phyloP scores from a whole-genome alignment of 208 protist species.

The Strigomonas culicis region DNA sequence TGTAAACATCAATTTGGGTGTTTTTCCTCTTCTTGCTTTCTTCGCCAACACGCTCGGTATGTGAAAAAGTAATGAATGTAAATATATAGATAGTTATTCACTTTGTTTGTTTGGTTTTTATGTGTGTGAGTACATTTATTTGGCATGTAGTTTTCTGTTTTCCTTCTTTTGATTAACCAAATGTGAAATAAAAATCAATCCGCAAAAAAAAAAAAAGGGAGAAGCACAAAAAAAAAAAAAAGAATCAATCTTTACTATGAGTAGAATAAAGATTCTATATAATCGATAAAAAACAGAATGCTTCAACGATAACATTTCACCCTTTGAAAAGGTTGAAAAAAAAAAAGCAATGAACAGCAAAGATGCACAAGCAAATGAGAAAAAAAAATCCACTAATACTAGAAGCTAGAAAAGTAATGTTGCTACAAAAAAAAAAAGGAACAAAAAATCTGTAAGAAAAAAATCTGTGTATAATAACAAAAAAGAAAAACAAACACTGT shows the following conservation, averaged over 20 bases:
- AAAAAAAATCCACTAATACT: neutral
- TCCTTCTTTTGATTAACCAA: neutral
- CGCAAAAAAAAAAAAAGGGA: constrained; percentile 1
- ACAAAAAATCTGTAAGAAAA: constrained; percentile 11
- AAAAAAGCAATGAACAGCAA: neutral
- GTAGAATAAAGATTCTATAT: neutral
- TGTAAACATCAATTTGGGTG: neutral
- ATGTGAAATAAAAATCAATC: neutral
- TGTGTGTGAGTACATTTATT: neutral
- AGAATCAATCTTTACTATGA: neutral
- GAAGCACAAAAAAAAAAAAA: constrained; percentile 4
- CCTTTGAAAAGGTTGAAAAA: neutral
- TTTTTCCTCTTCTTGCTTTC: neutral
- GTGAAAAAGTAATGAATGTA: constrained; percentile 1
- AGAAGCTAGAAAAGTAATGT: neutral
- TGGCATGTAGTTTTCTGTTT: neutral
- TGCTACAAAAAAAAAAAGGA: neutral
- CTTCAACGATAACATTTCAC: neutral
- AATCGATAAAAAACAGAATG: neutral
- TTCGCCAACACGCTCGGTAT: no score
- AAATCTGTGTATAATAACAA: constrained; percentile 13
- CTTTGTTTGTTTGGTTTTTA: constrained; percentile 13
- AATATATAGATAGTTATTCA: neutral
- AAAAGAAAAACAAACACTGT: constrained; percentile 2
- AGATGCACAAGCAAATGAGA: neutral